phyloP scores from a whole-genome alignment of 2,329 filamentous ascomycete species.

The Beauveria medogensis region DNA sequence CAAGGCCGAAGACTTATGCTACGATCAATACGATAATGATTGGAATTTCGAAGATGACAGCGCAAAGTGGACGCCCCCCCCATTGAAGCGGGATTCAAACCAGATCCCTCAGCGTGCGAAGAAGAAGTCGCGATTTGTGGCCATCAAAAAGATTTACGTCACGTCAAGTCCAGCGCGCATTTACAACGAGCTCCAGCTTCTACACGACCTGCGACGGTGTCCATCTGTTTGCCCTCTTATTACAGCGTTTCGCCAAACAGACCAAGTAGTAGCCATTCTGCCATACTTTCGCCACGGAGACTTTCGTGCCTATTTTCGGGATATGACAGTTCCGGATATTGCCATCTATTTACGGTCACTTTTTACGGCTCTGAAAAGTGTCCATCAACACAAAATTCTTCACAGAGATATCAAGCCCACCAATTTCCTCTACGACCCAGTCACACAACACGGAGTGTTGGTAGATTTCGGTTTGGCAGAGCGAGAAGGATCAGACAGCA shows the following conservation, averaged over 20 bases:
- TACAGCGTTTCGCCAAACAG: conserved; percentile 88
- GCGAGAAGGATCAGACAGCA: conserved; percentile 65
- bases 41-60: conserved; percentile 72
- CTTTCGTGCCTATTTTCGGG: conserved; percentile 88
- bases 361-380: conserved; percentile 74
- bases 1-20: conserved; percentile 89
- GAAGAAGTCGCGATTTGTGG: conserved; percentile 64
- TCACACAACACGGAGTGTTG: conserved; percentile 73
- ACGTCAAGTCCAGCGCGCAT: conserved; percentile 91
- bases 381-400: conserved; percentile 77
- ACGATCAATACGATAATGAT: conserved; percentile 73
- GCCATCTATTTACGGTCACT: conserved; percentile 82
- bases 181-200: conserved; percentile 88
- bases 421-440: conserved; percentile 88
- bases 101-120: conserved; percentile 26
- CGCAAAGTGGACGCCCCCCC: conserved; percentile 62
- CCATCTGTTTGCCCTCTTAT: conserved; percentile 88
- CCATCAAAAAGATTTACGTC: conserved; percentile 99
- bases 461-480: conserved; percentile 99
- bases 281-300: conserved; percentile 95
- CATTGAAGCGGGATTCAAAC: conserved; percentile 43
- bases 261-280: conserved; percentile 90
- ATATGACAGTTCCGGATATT: conserved; percentile 81
- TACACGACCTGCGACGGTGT: conserved; percentile 78
- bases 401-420: conserved; percentile 97